Evolutionary conservation across 139 green algal species (phyloP).

Genomic region (Pleodorina starrii): DNA sequence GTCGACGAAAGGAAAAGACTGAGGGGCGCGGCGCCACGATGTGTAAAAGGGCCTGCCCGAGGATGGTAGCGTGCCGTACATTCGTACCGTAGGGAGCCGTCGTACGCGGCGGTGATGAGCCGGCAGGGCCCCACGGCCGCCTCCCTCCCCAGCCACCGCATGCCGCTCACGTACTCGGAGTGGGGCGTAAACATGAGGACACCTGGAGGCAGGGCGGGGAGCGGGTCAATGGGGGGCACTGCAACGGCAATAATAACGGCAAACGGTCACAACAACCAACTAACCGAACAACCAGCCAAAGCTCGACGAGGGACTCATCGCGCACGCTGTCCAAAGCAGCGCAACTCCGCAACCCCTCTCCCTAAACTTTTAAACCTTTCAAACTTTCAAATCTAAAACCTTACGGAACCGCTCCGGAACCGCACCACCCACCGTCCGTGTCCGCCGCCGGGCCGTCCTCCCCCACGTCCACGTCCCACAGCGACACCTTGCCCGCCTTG

Average conservation of each 20-base stretch:
- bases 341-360: too few species aligned
- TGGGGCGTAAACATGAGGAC: constrained; percentile 60
- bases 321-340: too few species aligned
- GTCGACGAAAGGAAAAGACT: too few species aligned
- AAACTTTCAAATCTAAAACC: neutral
- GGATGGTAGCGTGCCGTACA: too few species aligned
- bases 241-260: too few species aligned
- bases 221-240: neutral
- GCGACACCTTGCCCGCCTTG: constrained; percentile 53
- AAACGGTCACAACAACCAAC: too few species aligned
- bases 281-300: too few species aligned
- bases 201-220: neutral
- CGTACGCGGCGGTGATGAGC: constrained; percentile 77
- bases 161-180: constrained; percentile 60
- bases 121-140: constrained; percentile 3
- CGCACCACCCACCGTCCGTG: constrained; percentile 24
- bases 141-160: constrained; percentile 55
- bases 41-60: too few species aligned
- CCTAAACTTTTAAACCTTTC: too few species aligned
- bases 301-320: too few species aligned
- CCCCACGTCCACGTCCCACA: constrained; percentile 53
- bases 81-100: constrained; percentile 74
- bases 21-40: too few species aligned
- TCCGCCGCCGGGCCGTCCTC: neutral
- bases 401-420: neutral